Evolutionary conservation across 345 rosid species (phyloP).

Genomic region (Salix caprea): DNA sequence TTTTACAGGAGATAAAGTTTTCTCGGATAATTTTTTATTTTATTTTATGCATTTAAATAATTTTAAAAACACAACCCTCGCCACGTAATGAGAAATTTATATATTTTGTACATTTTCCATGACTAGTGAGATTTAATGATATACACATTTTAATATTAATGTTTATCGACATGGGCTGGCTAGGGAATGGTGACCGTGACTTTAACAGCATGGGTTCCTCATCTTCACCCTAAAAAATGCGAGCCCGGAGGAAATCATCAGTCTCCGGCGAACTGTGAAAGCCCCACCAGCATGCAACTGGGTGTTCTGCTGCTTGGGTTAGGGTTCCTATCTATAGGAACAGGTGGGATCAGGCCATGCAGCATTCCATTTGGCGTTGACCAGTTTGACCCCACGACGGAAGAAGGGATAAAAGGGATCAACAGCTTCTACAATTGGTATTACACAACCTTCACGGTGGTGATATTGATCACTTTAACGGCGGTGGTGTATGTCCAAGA

Average conservation of each 20-base stretch:
- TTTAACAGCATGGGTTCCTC: conserved; percentile 61
- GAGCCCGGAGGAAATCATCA: neutral
- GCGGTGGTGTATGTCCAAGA: conserved; percentile 69
- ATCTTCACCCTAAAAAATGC: conserved; percentile 67
- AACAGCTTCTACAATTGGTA: conserved; percentile 77
- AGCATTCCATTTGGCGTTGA: conserved; percentile 79
- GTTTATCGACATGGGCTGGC: neutral
- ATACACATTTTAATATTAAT: too few relatives aligned
- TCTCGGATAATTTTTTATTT: too few relatives aligned
- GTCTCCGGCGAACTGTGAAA: conserved; percentile 26
- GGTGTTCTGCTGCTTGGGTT: conserved; percentile 44
- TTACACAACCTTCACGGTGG: conserved; percentile 57
- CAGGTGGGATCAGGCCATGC: conserved; percentile 76
- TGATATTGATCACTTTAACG: conserved; percentile 46
- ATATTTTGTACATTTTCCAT: too few relatives aligned
- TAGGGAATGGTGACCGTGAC: conserved; percentile 77
- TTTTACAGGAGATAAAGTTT: too few relatives aligned
- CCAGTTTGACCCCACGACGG: conserved; percentile 66
- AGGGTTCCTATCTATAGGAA: conserved; percentile 48
- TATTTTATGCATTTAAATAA: too few relatives aligned
- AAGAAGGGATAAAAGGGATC: conserved; percentile 60
- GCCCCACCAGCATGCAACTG: conserved; percentile 35
- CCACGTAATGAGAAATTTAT: too few relatives aligned
- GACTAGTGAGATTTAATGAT: too few relatives aligned
- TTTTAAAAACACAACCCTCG: too few relatives aligned